phyloP scores from a whole-genome alignment of 2,329 filamentous ascomycete genomes.

The Elsinoe australis region DNA sequence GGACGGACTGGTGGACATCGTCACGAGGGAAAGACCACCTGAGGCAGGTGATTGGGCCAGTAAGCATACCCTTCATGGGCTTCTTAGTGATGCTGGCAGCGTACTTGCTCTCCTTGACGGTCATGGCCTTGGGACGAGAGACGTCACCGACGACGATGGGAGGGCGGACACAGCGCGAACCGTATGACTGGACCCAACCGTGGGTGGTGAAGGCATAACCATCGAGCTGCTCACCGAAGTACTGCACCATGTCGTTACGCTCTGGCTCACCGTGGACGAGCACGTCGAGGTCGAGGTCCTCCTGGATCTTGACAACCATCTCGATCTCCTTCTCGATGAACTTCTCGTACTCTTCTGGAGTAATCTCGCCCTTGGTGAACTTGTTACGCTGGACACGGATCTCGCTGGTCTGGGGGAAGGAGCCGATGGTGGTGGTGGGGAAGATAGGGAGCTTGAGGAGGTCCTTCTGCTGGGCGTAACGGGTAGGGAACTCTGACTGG shows the following conservation, averaged over 20 bases:
- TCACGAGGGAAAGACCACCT: conserved; percentile 99
- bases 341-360: conserved; percentile 83
- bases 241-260: conserved; percentile 99
- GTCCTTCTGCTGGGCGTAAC: conserved; percentile 83
- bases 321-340: conserved; percentile 99
- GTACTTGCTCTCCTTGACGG: conserved; percentile 99
- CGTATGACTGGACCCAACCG: conserved; percentile 98
- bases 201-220: conserved; percentile 99
- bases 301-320: conserved; percentile 91
- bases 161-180: conserved; percentile 94
- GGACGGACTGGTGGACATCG: conserved; percentile 97
- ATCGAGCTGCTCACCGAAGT: conserved; percentile 95
- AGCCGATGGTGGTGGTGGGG: conserved; percentile 98
- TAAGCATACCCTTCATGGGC: conserved; percentile 99
- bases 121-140: conserved; percentile 94
- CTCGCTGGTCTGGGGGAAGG: conserved; percentile 98
- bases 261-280: conserved; percentile 98
- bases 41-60: conserved; percentile 95
- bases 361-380: conserved; percentile 98
- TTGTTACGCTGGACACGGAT: conserved; percentile 96
- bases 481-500: conserved; percentile 76
- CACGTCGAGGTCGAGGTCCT: conserved; percentile 95
- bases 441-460: conserved; percentile 91
- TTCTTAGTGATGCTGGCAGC: conserved; percentile 92
- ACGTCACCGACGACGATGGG: conserved; percentile 99